A percentile compares a stretch with the other conserved stretches of the same genome.
These are phyloP conservation scores for Fraxinus baroniana DNA, from an alignment of 305 asterid genomes.

Conservation along the genomic window DNA sequence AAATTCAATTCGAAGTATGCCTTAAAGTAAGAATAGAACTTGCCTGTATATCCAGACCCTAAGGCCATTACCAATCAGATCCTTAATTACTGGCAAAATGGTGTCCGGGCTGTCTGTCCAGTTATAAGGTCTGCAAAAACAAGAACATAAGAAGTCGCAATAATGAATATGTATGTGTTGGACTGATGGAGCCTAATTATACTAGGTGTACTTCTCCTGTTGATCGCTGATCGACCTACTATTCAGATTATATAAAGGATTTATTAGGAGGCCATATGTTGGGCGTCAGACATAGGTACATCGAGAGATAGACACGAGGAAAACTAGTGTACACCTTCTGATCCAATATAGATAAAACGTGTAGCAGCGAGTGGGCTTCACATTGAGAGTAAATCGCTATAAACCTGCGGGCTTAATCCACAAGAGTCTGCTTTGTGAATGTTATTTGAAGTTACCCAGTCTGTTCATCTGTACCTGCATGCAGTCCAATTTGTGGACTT, in stretches of 20 bases:
- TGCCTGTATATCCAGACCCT: constrained; percentile 35
- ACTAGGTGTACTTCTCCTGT: not conserved
- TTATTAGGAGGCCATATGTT: not conserved
- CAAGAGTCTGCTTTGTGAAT: not conserved
- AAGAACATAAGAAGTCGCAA: not conserved
- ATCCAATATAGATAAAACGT: not conserved
- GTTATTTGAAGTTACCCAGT: not conserved
- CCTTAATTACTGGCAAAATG: constrained; percentile 32
- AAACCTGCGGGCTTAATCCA: not conserved
- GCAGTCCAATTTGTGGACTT: constrained; percentile 29
- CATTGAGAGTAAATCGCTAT: not conserved
- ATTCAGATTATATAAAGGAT: not conserved
- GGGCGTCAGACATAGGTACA: not conserved
- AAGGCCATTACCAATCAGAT: constrained; percentile 32
- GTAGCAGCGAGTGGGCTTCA: not conserved
- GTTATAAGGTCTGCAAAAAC: not conserved
- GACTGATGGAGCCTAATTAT: not conserved
- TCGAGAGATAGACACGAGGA: not conserved
- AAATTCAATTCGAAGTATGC: not conserved
- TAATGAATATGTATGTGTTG: not conserved
- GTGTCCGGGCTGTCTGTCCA: constrained; percentile 37
- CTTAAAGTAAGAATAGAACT: not conserved
- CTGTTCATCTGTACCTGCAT: constrained; percentile 23
- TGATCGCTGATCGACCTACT: not conserved
- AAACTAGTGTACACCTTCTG: not conserved